A percentile compares a stretch with the other conserved stretches of the same genome.
Conservation (phyloP, 768 basidiomycete species). For the Termitomyces sp. region DNA sequence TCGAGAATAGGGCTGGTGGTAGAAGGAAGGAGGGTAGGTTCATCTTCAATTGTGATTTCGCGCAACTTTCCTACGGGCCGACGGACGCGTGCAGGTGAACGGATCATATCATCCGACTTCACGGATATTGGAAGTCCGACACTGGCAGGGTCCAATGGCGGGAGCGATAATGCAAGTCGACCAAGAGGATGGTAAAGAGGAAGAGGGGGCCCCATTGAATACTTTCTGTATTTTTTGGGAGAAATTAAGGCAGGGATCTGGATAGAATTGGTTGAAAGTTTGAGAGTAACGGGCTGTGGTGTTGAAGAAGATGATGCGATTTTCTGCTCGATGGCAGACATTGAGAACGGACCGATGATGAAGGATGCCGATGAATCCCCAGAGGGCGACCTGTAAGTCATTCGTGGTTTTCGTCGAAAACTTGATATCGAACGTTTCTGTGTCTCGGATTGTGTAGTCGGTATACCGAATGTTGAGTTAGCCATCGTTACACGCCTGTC, state of each 20-base stretch:
- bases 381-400: constrained; percentile 58
- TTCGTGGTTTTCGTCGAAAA: constrained; percentile 53
- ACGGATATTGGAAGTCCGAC: constrained; percentile 54
- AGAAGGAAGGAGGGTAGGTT: constrained; percentile 22
- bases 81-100: constrained; percentile 38
- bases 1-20: constrained; percentile 32
- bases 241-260: not conserved
- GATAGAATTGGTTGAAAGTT: constrained; percentile 7
- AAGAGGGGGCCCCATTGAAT: constrained; percentile 38
- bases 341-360: constrained; percentile 13
- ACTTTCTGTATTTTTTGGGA: constrained; percentile 16
- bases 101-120: constrained; percentile 39
- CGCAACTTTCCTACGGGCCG: constrained; percentile 47
- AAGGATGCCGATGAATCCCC: constrained; percentile 22
- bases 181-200: constrained; percentile 72
- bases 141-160: constrained; percentile 53
- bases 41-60: constrained; percentile 45
- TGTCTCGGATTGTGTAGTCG: constrained; percentile 5
- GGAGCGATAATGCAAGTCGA: constrained; percentile 59
- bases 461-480: not conserved
- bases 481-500: not conserved
- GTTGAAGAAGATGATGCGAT: constrained; percentile 12
- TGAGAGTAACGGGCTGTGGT: constrained; percentile 7
- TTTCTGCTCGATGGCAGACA: constrained; percentile 6
- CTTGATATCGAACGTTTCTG: constrained; percentile 17